Evolutionary conservation across 106 monocot genomes (phyloP).

Genomic region (Narthecium ossifragum): DNA sequence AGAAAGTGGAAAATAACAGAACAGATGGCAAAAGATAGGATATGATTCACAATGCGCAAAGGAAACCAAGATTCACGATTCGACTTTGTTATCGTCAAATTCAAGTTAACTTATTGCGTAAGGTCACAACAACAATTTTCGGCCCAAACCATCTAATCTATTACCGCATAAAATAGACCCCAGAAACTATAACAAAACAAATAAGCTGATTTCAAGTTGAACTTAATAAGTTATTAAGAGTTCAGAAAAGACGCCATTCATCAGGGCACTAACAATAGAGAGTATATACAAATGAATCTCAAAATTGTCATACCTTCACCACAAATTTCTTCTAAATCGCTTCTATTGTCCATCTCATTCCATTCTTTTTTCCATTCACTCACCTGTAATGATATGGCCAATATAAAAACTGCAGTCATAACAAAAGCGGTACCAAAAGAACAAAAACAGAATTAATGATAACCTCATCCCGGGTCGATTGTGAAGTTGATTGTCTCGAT

Average conservation of each 20-base stretch:
- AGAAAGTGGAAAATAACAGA: too few relatives aligned
- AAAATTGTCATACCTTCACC: not conserved
- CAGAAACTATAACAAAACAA: too few relatives aligned
- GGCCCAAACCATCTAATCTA: too few relatives aligned
- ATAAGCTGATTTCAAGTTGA: too few relatives aligned
- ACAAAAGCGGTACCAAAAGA: not conserved
- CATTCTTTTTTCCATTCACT: constrained; percentile 1
- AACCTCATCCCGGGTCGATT: constrained; percentile 3
- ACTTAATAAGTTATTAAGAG: too few relatives aligned
- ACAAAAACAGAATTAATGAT: not conserved
- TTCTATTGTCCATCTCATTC: constrained; percentile 1
- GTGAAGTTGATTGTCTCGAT: constrained; percentile 7
- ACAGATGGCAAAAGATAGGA: too few relatives aligned
- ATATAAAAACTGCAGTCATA: not conserved
- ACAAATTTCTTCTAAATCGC: not conserved
- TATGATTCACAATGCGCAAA: too few relatives aligned
- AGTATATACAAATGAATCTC: not conserved
- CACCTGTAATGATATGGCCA: not conserved
- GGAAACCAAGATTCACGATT: too few relatives aligned
- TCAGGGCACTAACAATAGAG: not conserved
- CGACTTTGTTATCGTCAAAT: too few relatives aligned
- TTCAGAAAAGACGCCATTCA: not conserved
- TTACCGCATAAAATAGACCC: too few relatives aligned
- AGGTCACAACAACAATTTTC: too few relatives aligned
- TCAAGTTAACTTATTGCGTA: too few relatives aligned